phyloP scores from a whole-genome alignment of 345 rosid genomes.

The Capsella bursapastoris region DNA sequence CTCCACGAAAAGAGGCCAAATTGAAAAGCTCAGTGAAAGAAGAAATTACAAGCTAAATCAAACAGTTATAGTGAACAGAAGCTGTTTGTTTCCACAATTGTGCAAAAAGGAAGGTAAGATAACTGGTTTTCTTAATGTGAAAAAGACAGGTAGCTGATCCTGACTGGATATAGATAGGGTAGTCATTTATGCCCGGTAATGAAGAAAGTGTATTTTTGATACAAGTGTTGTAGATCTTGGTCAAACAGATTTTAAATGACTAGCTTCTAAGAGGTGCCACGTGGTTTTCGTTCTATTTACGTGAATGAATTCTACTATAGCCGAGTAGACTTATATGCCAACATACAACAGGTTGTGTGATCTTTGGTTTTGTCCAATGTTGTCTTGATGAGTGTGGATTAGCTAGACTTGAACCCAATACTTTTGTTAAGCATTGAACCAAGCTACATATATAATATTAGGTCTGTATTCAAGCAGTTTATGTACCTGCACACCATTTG shows the following conservation, averaged over 20 bases:
- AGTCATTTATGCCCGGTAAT: background rate
- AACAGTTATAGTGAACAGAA: slow-evolving; percentile 13
- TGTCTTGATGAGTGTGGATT: slow-evolving; percentile 3
- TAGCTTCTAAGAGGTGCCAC: slow-evolving; percentile 10
- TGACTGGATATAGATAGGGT: background rate
- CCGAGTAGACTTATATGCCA: background rate
- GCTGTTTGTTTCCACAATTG: slow-evolving; percentile 11
- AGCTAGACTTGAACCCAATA: slow-evolving; percentile 2
- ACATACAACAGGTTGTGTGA: background rate
- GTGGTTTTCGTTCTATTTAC: background rate
- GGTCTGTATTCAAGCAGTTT: background rate
- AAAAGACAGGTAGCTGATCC: slow-evolving; percentile 1
- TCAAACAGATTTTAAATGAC: background rate
- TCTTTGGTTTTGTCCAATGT: background rate
- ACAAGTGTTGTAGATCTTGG: slow-evolving; percentile 13
- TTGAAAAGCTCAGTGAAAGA: slow-evolving; percentile 47
- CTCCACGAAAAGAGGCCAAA: slow-evolving; percentile 41
- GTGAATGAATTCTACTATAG: background rate
- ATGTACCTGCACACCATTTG: background rate
- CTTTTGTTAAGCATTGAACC: background rate
- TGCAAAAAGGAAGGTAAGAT: slow-evolving; percentile 29
- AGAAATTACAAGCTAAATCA: slow-evolving; percentile 43
- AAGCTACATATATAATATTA: background rate
- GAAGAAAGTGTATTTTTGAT: background rate
- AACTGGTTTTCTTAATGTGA: background rate